Percentiles rank a stretch among this genome's conserved stretches.
Conservation (phyloP, 148 eudicot genomes). For the Pouteria glomerata region DNA sequence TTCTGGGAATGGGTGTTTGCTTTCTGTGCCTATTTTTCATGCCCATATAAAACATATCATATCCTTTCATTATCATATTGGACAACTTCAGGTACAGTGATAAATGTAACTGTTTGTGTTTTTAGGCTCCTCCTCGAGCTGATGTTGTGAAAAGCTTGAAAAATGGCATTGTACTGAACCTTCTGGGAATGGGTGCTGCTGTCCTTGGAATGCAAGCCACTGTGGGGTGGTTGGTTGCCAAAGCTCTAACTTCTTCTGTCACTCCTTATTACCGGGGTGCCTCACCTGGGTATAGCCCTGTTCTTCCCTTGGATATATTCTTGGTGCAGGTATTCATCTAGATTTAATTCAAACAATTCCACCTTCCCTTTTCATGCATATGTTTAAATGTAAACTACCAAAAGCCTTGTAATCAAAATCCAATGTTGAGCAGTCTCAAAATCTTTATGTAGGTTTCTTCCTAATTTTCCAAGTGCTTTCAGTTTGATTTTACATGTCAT, state of each 20-base stretch:
- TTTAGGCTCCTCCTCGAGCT: slow-evolving; percentile 97
- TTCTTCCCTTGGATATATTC: slow-evolving; percentile 87
- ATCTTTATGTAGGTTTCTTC: neutral
- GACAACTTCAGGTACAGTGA: neutral
- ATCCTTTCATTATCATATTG: neutral
- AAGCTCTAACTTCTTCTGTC: slow-evolving; percentile 77
- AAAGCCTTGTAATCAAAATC: neutral
- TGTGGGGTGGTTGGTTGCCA: slow-evolving; percentile 75
- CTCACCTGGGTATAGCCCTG: slow-evolving; percentile 74
- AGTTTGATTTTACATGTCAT: neutral
- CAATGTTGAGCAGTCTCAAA: neutral
- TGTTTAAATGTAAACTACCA: neutral
- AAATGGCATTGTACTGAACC: slow-evolving; percentile 61
- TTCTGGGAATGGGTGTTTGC: slow-evolving; percentile 80
- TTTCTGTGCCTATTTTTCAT: neutral
- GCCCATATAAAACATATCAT: neutral
- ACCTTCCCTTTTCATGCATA: neutral
- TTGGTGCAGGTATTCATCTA: slow-evolving; percentile 67
- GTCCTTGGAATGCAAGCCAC: slow-evolving; percentile 89
- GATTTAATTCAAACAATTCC: neutral
- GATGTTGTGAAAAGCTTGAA: slow-evolving; percentile 79
- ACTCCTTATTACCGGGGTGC: slow-evolving; percentile 73
- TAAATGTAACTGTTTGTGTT: slow-evolving; percentile 9
- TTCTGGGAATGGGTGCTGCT: slow-evolving; percentile 93
- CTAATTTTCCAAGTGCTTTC: too few relatives aligned